Percentiles rank a stretch among this genome's conserved stretches.
Conservation (phyloP, 495 filamentous ascomycete genomes). For the Penicillium antarcticum region DNA sequence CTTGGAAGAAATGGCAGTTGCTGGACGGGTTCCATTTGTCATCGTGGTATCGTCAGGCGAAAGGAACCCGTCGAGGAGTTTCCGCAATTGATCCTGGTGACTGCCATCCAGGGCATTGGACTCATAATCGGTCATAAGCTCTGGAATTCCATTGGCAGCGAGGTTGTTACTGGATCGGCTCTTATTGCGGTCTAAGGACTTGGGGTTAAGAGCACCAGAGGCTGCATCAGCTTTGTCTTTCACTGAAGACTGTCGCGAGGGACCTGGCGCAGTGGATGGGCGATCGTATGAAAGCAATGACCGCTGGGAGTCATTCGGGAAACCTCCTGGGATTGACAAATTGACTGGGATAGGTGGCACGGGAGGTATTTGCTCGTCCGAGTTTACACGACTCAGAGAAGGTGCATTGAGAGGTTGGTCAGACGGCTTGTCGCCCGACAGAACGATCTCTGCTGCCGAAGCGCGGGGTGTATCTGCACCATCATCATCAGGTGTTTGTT, state of each 20-base stretch:
- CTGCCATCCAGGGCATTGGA: slow-evolving; percentile 11
- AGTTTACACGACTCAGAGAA: slow-evolving; percentile 6
- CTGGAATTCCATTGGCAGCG: slow-evolving; percentile 16
- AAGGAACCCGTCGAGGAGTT: slow-evolving; percentile 38
- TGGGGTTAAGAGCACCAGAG: slow-evolving; percentile 11
- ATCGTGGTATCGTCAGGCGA: slow-evolving; percentile 17
- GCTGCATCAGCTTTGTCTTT: slow-evolving; percentile 20
- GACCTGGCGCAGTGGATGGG: slow-evolving; percentile 36
- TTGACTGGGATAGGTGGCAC: slow-evolving; percentile 41
- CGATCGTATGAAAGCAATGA: slow-evolving; percentile 31
- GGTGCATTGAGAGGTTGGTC: slow-evolving; percentile 1
- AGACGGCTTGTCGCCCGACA: slow-evolving; percentile 7
- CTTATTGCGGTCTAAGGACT: slow-evolving; percentile 33
- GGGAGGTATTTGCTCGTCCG: slow-evolving; percentile 34
- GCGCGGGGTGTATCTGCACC: slow-evolving; percentile 36
- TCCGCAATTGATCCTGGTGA: slow-evolving; percentile 33
- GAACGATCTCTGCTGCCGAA: slow-evolving; percentile 16
- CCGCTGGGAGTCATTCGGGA: slow-evolving; percentile 37
- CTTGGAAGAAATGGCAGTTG: slow-evolving; percentile 13
- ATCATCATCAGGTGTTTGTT: slow-evolving; percentile 19
- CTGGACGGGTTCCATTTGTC: slow-evolving; percentile 17
- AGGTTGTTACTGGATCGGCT: slow-evolving; percentile 38
- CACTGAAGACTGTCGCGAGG: slow-evolving; percentile 18
- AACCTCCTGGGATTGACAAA: slow-evolving; percentile 36
- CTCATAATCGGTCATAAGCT: slow-evolving; percentile 8